Conservation (phyloP, 2,329 filamentous ascomycete genomes). For the Anisogramma anomala region DNA sequence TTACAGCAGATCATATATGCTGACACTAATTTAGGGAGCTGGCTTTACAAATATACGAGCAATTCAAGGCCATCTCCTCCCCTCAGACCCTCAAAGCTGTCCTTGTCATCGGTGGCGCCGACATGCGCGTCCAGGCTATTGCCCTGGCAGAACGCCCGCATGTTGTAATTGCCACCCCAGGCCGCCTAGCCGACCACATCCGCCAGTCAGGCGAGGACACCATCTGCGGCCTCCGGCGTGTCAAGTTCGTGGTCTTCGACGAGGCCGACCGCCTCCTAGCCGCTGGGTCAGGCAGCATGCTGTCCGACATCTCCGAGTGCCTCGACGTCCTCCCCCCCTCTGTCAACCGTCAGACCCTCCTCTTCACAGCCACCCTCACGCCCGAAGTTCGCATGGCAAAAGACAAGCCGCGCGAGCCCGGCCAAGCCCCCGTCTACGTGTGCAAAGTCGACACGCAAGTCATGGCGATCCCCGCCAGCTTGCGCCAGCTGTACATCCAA, state of each 20-base stretch:
- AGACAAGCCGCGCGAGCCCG: slow-evolving; percentile 56
- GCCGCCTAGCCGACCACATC: slow-evolving; percentile 87
- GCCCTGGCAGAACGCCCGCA: slow-evolving; percentile 73
- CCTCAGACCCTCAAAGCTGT: slow-evolving; percentile 78
- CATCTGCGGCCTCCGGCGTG: slow-evolving; percentile 64
- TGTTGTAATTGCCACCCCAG: slow-evolving; percentile 87
- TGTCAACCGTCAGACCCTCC: slow-evolving; percentile 71
- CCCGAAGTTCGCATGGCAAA: slow-evolving; percentile 83
- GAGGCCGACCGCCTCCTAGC: slow-evolving; percentile 85
- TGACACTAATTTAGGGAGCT: slow-evolving; percentile 49
- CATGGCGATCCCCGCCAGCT: slow-evolving; percentile 66
- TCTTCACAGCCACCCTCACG: slow-evolving; percentile 94
- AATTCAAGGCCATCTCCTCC: slow-evolving; percentile 84
- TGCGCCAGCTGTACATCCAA: slow-evolving; percentile 76
- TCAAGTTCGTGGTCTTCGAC: slow-evolving; percentile 81
- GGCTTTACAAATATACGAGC: slow-evolving; percentile 90
- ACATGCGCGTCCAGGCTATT: slow-evolving; percentile 86
- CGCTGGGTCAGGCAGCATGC: slow-evolving; percentile 69
- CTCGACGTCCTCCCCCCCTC: slow-evolving; percentile 70
- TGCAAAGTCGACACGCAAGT: slow-evolving; percentile 73
- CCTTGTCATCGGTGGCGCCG: slow-evolving; percentile 82
- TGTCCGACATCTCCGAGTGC: slow-evolving; percentile 87
- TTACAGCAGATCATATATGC: not conserved
- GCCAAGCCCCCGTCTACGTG: slow-evolving; percentile 69
- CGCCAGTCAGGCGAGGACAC: slow-evolving; percentile 85